A percentile compares a stretch with the other conserved stretches of the same genome.
phyloP scores from a whole-genome alignment of 176 grass and related monocot genomes.

The Oryza glumipatula region DNA sequence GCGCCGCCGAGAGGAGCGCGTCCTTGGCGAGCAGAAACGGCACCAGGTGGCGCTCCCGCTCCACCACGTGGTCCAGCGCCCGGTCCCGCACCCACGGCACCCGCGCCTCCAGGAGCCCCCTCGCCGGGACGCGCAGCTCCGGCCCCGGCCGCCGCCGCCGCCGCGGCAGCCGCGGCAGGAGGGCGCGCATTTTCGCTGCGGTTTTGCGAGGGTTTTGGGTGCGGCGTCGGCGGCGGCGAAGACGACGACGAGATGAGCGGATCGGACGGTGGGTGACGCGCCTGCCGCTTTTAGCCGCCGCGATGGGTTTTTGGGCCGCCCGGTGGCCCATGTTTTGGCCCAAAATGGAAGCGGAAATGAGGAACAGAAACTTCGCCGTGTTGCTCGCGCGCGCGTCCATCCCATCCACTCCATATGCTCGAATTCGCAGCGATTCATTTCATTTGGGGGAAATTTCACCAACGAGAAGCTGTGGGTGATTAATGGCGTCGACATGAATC shows the following conservation, averaged over 20 bases:
- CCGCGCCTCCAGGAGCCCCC: constrained; percentile 59
- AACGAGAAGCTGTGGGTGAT: neutral
- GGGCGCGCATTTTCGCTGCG: neutral
- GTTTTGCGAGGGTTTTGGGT: constrained; percentile 9
- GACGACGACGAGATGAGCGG: constrained; percentile 2
- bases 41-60: constrained; percentile 81
- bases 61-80: constrained; percentile 86
- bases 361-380: neutral
- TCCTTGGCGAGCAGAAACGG: constrained; percentile 88
- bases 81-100: constrained; percentile 72
- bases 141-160: constrained; percentile 12
- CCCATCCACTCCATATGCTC: neutral
- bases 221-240: neutral
- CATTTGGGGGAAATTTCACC: neutral
- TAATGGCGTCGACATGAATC: neutral
- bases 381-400: neutral
- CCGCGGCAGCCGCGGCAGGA: neutral
- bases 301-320: neutral
- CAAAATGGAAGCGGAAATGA: neutral
- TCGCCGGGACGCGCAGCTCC: constrained; percentile 31
- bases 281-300: constrained; percentile 11
- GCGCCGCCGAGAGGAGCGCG: constrained; percentile 54
- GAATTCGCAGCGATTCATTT: neutral
- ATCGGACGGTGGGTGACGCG: neutral
- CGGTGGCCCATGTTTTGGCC: neutral